Evolutionary conservation across 768 basidiomycete species (phyloP), one percentile per base, ranked within the genome.

Genomic region (Serendipita sp.): DNA sequence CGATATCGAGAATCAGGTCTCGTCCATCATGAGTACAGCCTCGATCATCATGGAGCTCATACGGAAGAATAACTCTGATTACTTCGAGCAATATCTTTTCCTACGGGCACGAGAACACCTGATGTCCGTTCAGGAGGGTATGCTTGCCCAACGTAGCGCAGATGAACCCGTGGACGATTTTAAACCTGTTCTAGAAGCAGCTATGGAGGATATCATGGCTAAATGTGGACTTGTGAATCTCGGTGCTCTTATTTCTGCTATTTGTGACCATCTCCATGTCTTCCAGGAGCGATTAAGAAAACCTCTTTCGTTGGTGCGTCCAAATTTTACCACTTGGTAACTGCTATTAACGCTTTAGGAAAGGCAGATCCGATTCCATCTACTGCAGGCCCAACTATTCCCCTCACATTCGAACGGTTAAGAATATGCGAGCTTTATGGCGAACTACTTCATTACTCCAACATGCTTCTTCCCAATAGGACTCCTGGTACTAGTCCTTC

Each of bases 21-120:
- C 93, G 10, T 90, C 91, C 4, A 85, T 97, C 63, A 80, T 88
- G 32, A 84, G 92, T 68, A 86, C 90, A 10, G 88, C 94, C 69
- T 85, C 87, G 47, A 85, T 97, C 70, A 79, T 97, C 66, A 88
- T 94, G 68, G 95, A 98, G 72, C 80, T 96, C 45, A 96, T 97
- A 68, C 83, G 94, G 63, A 93, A 97, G 73, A 97, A 97, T 74
- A 97, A 98, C 73, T 95, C 94, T 44, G 95, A 99, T 73, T 97
- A 93, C 72, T 94, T 96, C 71, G 96, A 99, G 75, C 95, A 94
- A 3, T 95, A 93, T 73, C 80, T 97, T 11, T 97, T 96, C 75
- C 94, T 96, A 71, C 92, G 90, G 1, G 76, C 96, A 47, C 85
- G 94, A 58, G 93, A 93, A 72, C 83, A 91, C 52, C 80, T 97